These are phyloP conservation scores for Isabelozyma rhagii DNA, from an alignment of 805 yeast genomes.

Conservation along the genomic window DNA sequence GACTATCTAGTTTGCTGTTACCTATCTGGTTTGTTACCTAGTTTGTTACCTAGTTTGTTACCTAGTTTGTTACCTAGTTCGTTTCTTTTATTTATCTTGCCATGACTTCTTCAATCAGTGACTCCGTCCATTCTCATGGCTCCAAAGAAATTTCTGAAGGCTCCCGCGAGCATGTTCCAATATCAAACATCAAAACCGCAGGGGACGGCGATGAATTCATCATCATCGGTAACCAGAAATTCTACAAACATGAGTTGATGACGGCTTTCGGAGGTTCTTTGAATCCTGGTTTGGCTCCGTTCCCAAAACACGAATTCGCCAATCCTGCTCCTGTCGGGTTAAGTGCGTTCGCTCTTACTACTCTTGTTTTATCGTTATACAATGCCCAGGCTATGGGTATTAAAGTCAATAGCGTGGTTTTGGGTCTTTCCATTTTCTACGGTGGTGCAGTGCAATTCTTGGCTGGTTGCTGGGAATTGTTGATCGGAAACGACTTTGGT, in stretches of 20 bases:
- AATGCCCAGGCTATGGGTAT: slow-evolving; percentile 60
- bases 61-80: not conserved
- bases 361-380: slow-evolving; percentile 56
- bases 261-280: slow-evolving; percentile 37
- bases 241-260: slow-evolving; percentile 38
- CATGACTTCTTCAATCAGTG: not conserved
- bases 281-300: slow-evolving; percentile 32
- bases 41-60: not conserved
- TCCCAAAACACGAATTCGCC: slow-evolving; percentile 57
- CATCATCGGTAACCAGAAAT: slow-evolving; percentile 31
- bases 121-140: slow-evolving; percentile 1
- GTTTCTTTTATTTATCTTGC: too few relatives aligned
- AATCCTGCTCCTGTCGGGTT: slow-evolving; percentile 71
- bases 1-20: too few relatives aligned
- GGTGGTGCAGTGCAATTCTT: slow-evolving; percentile 61
- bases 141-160: not conserved
- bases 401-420: slow-evolving; percentile 49
- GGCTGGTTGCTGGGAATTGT: slow-evolving; percentile 70
- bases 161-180: not conserved
- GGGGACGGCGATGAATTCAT: slow-evolving; percentile 38
- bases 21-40: not conserved
- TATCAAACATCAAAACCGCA: slow-evolving; percentile 20
- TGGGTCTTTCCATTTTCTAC: slow-evolving; percentile 59
- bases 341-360: slow-evolving; percentile 60
- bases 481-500: slow-evolving; percentile 65